phyloP scores from a whole-genome alignment of 352 stramenopile species.

The Phytophthora sojae region DNA sequence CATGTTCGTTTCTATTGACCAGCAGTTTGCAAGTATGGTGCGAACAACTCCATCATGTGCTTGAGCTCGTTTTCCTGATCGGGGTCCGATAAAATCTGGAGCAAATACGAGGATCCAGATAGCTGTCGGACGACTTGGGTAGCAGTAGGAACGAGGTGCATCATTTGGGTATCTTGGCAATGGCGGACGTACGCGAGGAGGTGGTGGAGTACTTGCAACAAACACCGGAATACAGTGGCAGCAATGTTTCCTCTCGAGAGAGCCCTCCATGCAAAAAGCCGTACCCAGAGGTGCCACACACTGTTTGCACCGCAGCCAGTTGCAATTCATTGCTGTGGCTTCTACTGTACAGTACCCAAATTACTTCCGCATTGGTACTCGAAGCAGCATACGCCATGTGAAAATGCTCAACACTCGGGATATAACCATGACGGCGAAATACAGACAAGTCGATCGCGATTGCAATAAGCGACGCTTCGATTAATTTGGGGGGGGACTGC shows the following conservation, averaged over 20 bases:
- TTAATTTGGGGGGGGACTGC: no score
- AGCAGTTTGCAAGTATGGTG: constrained; percentile 33
- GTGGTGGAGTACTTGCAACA: constrained; percentile 74
- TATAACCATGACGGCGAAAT: no score
- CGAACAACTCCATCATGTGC: constrained; percentile 52
- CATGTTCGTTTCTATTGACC: constrained; percentile 31
- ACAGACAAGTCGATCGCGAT: no score
- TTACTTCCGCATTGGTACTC: no score
- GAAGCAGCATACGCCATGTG: no score
- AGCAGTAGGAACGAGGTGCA: constrained; percentile 44
- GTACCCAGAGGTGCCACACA: no score
- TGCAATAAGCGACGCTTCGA: no score
- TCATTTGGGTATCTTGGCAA: constrained; percentile 49
- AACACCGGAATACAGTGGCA: constrained; percentile 52
- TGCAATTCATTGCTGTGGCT: no score
- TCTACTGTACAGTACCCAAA: no score
- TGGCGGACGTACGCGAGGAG: constrained; percentile 64
- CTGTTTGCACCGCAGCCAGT: no score
- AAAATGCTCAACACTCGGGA: no score
- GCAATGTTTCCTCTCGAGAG: constrained; percentile 39
- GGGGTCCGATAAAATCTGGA: constrained; percentile 56
- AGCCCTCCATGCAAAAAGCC: constrained; percentile 9
- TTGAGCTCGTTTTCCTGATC: constrained; percentile 59
- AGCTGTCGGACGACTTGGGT: constrained; percentile 60
- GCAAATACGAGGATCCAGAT: constrained; percentile 67